phyloP scores from a whole-genome alignment of 805 yeast species.

The Teunomyces cretensis region DNA sequence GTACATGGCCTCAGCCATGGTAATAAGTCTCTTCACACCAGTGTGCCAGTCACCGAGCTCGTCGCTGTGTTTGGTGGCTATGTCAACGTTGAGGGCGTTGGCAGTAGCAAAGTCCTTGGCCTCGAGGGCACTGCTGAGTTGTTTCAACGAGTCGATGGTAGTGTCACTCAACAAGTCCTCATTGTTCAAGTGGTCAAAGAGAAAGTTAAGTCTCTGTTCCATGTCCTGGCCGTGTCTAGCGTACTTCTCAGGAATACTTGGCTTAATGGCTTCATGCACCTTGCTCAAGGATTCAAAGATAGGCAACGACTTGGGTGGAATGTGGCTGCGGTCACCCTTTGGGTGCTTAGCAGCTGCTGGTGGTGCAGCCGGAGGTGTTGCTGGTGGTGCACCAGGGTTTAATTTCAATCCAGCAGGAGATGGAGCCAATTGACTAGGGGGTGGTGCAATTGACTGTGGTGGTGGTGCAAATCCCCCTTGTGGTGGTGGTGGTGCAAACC shows the following conservation, averaged over 20 bases:
- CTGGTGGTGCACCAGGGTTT: conserved; percentile 12
- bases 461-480: conserved; percentile 9
- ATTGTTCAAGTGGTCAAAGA: conserved; percentile 77
- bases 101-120: conserved; percentile 62
- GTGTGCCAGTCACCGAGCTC: conserved; percentile 92
- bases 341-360: conserved; percentile 41
- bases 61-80: conserved; percentile 61
- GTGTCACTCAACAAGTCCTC: conserved; percentile 60
- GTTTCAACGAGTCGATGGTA: conserved; percentile 53
- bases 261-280: conserved; percentile 62
- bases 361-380: conserved; percentile 22
- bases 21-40: conserved; percentile 85
- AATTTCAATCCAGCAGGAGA: conserved; percentile 10
- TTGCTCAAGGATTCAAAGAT: conserved; percentile 56
- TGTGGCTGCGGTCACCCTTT: conserved; percentile 66
- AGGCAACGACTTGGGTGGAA: conserved; percentile 56
- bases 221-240: conserved; percentile 75
- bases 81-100: conserved; percentile 48
- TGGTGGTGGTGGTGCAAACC: conserved; percentile 8
- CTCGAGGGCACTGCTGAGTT: conserved; percentile 51
- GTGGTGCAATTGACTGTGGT: conserved; percentile 15
- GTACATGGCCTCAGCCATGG: conserved; percentile 54
- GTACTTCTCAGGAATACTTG: conserved; percentile 72
- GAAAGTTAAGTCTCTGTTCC: conserved; percentile 72
- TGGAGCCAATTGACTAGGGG: conserved; percentile 22